Evolutionary conservation across 1,284 basidiomycete genomes (phyloP), one percentile per base, ranked within the genome.

Genomic region (Moniliophthora roreri): DNA sequence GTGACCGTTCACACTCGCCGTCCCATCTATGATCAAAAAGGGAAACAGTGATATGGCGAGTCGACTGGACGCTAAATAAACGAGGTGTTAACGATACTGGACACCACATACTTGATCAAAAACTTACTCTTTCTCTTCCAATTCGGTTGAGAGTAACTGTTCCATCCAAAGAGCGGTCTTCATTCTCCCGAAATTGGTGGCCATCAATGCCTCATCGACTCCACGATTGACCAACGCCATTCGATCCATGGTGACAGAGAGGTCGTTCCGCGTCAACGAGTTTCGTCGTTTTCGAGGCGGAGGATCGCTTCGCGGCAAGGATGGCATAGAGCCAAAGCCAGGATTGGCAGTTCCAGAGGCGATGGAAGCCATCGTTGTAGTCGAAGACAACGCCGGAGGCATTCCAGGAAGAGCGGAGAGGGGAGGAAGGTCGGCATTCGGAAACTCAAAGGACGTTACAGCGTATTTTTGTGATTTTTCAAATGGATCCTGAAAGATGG

Each of bases 1-100:
- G 62, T 0, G 80, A 76, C 13, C 80, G 76, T 9, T 79, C 70
- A 1, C 64, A 61, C 20, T 68, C 66, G 13, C 84, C 78, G 59
- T 87, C 84, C 61, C 76, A 86, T 1, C 88, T 83, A 54, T 80
- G 74, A 61, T 91, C 88, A 60, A 88, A 90, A 7, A 82, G 61
- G 0, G 78, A 76, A 5, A 80, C 76, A 0, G 77, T 73, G 10
- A 89, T 78, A n/a, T 71, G 66, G 20, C 67, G 63, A 74, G 75
- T 81, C 16, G 66, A 61, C 38, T 63, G 58, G 39, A 69, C 67
- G 65, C 77, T 77, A 47, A 59, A 51, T 16, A 57, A 50, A 50
- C 49, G 51, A 51, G 58, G 44, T 41, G 28, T 40, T 16, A 13
- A 15, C 35, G 50, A 5, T 41, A 20, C 34, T 42, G 23, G 7